Evolutionary conservation across 163 green algal species (phyloP), one percentile per base, ranked within the genome.

Genomic region (Trebouxiophyceae sp.): DNA sequence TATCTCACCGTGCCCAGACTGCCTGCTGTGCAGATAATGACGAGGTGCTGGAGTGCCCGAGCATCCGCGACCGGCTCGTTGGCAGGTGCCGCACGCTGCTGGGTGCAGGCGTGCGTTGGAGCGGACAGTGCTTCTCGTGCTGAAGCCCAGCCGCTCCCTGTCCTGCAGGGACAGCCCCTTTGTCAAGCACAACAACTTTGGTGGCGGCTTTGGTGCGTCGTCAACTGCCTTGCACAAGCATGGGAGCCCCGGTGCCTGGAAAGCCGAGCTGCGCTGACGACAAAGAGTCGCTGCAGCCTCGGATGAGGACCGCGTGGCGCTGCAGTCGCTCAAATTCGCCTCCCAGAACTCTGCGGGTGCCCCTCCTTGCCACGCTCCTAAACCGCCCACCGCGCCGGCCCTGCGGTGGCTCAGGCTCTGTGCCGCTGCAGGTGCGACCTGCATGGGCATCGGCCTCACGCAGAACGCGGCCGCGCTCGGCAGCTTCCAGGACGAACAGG

Each of bases 301-400:
- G 19, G 87, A 96, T 65, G 44, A 80, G 4, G 89, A 96, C 73
- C 76, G 82, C 0, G 89, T 96, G 31, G 81, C 85, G 23, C 75
- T 96, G 16, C 84, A 87, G 54, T 88, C 86, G 2, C 84, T 95
- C 71, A 72, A 86, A 34, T 94, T 91, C 70, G 84, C 77, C 0
- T 86, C 75, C 6, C 4, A 54, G 1, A 66, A 79, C 16, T 91
- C 84, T 8, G 82, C 86, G 44, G 86, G 87, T 59, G 63, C 31
- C 67, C 60, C 46, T 30, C 57, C 1, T 24, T 57, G 47, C 23
- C n/a, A n/a, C n/a, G n/a, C n/a, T n/a, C n/a, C n/a, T n/a, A n/a
- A n/a, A n/a, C n/a, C n/a, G n/a, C n/a, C n/a, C n/a, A n/a, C n/a
- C n/a, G n/a, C n/a, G n/a, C n/a, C n/a, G n/a, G n/a, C n/a, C n/a